Conservation (phyloP, 345 rosid species). For the Acer negundo region DNA sequence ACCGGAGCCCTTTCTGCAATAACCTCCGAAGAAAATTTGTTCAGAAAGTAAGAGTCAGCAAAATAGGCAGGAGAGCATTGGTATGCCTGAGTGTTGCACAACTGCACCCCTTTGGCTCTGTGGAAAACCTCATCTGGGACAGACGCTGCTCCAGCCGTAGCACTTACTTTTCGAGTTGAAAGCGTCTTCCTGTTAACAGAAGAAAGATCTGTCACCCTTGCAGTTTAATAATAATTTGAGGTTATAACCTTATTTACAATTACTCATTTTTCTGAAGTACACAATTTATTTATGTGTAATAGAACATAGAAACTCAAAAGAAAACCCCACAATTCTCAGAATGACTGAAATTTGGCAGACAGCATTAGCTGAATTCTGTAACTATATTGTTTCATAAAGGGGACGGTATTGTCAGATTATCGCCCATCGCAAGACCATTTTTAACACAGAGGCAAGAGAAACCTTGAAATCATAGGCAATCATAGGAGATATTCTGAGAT, state of each 20-base stretch:
- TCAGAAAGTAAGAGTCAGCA: constrained; percentile 89
- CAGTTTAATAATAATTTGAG: too few species aligned
- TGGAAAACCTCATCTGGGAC: constrained; percentile 94
- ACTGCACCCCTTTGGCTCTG: constrained; percentile 87
- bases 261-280: not conserved
- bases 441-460: not conserved
- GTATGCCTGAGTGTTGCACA: constrained; percentile 92
- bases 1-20: constrained; percentile 73
- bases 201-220: not conserved
- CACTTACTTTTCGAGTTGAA: constrained; percentile 77
- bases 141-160: constrained; percentile 90
- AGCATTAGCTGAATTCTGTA: not conserved
- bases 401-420: not conserved
- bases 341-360: not conserved
- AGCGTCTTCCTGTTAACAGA: constrained; percentile 66
- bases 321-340: not conserved
- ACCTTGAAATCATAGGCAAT: not conserved
- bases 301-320: not conserved
- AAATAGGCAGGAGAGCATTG: constrained; percentile 91
- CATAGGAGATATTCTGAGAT: not conserved
- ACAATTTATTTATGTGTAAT: not conserved
- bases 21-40: constrained; percentile 86
- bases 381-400: not conserved
- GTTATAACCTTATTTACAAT: too few species aligned
- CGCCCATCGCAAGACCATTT: not conserved